phyloP scores from a whole-genome alignment of 1,139 yeast genomes.

The Suhomyces terraborum region DNA sequence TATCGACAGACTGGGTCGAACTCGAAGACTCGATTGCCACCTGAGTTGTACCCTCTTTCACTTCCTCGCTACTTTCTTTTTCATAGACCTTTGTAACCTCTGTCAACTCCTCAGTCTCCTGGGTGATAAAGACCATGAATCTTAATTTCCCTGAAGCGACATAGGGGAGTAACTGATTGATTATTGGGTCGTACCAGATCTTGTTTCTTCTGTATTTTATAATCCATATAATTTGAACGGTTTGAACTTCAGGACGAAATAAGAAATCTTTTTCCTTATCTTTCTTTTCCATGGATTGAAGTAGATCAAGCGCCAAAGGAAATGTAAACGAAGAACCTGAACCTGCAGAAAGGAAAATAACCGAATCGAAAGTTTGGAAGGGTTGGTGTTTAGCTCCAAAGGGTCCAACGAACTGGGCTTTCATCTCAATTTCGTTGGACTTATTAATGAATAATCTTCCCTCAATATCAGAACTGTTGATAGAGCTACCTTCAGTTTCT shows the following conservation, averaged over 20 bases:
- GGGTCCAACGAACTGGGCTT: slow-evolving; percentile 46
- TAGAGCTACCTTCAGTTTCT: neutral
- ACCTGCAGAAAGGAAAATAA: slow-evolving; percentile 47
- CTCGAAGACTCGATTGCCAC: slow-evolving; percentile 1
- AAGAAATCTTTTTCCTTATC: slow-evolving; percentile 34
- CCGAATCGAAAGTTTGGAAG: slow-evolving; percentile 42
- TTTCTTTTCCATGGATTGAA: slow-evolving; percentile 26
- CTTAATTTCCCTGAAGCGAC: slow-evolving; percentile 27
- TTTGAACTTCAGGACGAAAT: slow-evolving; percentile 33
- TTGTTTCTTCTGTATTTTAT: slow-evolving; percentile 29
- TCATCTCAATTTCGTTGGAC: slow-evolving; percentile 21
- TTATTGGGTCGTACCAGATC: slow-evolving; percentile 40
- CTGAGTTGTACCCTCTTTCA: neutral
- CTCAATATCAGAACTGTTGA: slow-evolving; percentile 3
- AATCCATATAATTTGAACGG: slow-evolving; percentile 39
- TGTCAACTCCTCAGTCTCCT: slow-evolving; percentile 10
- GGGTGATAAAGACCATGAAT: slow-evolving; percentile 29
- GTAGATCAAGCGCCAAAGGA: slow-evolving; percentile 46
- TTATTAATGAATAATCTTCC: neutral
- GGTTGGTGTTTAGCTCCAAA: slow-evolving; percentile 47
- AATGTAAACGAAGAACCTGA: slow-evolving; percentile 50
- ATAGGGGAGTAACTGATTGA: slow-evolving; percentile 31
- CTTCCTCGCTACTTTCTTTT: neutral
- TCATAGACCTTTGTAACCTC: neutral
- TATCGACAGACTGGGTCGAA: neutral